Base-by-base conservation (phyloP, 768 basidiomycete genomes). In the Tylopilus sp. region DNA sequence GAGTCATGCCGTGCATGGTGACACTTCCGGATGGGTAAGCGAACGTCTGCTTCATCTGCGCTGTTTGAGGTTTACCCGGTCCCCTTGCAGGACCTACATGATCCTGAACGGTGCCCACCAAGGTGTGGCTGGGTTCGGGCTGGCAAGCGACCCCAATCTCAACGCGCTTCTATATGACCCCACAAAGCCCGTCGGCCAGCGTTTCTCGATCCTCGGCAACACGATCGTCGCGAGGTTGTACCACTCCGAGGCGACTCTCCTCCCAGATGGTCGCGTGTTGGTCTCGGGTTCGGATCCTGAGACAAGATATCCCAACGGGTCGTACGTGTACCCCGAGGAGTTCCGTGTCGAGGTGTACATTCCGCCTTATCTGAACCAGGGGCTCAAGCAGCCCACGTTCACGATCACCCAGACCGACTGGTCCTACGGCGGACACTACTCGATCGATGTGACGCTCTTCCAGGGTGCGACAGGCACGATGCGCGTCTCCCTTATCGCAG, bases 331-430 rank as follows among this genome's bases (percentile, higher is more conserved):
- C 60, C 82, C 84, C 0, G 83, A 93, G 56, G 90, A 95, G 63
- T 85, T 90, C 69, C 79, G 91, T 12, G 79, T 78, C 56, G 77
- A 87, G 65, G 83, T 86, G 23, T 97, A 95, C 71, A 79, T 88
- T 59, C 95, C 95, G 6, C 90, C 88, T 15, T 98, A 95, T 68
- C 78, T 91, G 53, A 82, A 71, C 55, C 69, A 79, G 55, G 86
- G 86, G 10, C 69, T 76, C 54, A 65, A 56, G 5, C 86, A 85
- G 51, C 93, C 88, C 0, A 72, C 68, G 39, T 86, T 82, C 64
- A 81, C 74, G 20, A 73, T 88, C 40, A 57, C 74, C 0, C 64
- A 73, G 50, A 79, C 74, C 11, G 88, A 91, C 61, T 90, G 87
- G 86, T 66, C 59, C 0, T 81, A 84, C 25, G 75, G 79, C 0